phyloP scores from a whole-genome alignment of 2,329 filamentous ascomycete species.

The Trichoderma atrobrunneum region DNA sequence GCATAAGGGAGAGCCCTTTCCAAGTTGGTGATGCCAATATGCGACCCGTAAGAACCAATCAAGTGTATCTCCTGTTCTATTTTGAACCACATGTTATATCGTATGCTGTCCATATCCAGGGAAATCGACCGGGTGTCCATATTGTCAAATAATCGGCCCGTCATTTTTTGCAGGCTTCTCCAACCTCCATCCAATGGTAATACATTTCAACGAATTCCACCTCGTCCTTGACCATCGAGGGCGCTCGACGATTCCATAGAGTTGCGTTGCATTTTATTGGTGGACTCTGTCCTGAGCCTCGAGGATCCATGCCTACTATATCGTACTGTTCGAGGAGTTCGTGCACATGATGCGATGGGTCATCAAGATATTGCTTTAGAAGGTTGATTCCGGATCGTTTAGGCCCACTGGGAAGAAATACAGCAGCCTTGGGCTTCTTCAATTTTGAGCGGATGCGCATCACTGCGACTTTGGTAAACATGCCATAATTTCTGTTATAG shows the following conservation, averaged over 20 bases:
- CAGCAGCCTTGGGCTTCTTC: neutral
- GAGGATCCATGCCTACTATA: neutral
- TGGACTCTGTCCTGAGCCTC: neutral
- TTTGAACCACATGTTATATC: neutral
- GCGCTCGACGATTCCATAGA: neutral
- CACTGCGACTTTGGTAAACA: neutral
- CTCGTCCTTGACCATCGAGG: slow-evolving; percentile 16
- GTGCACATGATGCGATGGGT: neutral
- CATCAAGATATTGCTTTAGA: neutral
- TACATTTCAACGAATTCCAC: neutral
- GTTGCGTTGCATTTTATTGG: neutral
- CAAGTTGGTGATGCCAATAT: neutral
- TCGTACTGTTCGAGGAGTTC: neutral
- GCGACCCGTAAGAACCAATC: neutral
- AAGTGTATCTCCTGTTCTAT: neutral
- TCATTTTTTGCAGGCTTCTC: neutral
- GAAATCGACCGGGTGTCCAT: neutral
- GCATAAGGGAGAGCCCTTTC: slow-evolving; percentile 31
- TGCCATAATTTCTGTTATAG: neutral
- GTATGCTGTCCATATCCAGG: neutral
- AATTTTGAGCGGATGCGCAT: neutral
- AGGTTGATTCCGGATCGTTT: neutral
- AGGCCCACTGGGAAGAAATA: neutral
- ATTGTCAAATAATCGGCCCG: neutral
- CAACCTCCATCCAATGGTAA: neutral